Evolutionary conservation across 345 rosid genomes (phyloP).

Genomic region (Anastatica hierochuntica): DNA sequence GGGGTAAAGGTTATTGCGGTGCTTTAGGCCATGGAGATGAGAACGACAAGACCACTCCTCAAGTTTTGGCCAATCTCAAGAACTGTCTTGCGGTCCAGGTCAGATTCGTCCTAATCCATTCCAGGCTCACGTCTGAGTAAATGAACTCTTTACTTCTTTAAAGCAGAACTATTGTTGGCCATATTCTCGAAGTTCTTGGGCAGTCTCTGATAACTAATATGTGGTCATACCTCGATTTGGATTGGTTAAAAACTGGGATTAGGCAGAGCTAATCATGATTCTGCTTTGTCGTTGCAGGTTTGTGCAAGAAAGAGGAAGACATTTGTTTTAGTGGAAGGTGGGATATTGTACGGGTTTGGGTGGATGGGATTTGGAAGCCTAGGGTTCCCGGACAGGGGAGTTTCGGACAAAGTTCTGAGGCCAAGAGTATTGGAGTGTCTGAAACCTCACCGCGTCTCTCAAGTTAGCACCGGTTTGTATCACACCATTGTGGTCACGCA

Average conservation of each 20-base stretch:
- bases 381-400: slow-evolving; percentile 73
- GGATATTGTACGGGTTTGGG: slow-evolving; percentile 72
- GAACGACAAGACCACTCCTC: slow-evolving; percentile 77
- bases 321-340: slow-evolving; percentile 72
- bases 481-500: slow-evolving; percentile 76
- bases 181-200: not conserved
- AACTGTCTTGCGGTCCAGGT: slow-evolving; percentile 72
- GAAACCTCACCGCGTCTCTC: slow-evolving; percentile 59
- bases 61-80: slow-evolving; percentile 51
- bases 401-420: slow-evolving; percentile 59
- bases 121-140: too few relatives aligned
- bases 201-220: not conserved
- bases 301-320: slow-evolving; percentile 97
- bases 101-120: slow-evolving; percentile 5
- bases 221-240: not conserved
- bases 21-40: slow-evolving; percentile 97
- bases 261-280: too few relatives aligned
- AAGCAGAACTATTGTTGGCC: not conserved
- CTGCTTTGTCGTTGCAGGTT: slow-evolving; percentile 36
- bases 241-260: too few relatives aligned
- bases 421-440: slow-evolving; percentile 65
- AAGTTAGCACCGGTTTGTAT: slow-evolving; percentile 81
- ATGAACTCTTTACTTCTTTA: not conserved
- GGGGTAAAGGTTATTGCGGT: slow-evolving; percentile 99
- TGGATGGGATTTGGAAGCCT: slow-evolving; percentile 93